Evolutionary conservation across 2,329 filamentous ascomycete species (phyloP), one percentile per base, ranked within the genome.

Genomic region (Coniochaeta ligniaria): DNA sequence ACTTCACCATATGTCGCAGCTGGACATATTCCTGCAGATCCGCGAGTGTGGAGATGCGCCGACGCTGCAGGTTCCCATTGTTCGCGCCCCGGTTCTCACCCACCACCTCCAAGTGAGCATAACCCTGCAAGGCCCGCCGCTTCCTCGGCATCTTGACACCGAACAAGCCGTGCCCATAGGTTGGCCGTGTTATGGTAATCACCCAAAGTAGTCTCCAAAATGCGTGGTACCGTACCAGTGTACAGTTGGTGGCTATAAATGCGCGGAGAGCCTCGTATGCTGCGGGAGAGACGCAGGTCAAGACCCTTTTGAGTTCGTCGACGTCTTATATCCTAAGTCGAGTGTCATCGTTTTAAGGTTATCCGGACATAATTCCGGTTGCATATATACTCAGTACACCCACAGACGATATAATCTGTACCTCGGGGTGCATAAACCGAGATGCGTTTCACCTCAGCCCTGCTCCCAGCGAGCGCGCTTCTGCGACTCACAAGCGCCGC

Each of bases 401-500:
- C 5, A 43, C 2, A 43, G 12, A 24, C 43, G 43, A 47, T 24
- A 47, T 14, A 20, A 26, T 47, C 43, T 26, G 20, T 6, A 47
- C 7, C 11, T 47, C 43, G 43, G 43, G 43, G 20, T 26, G 22
- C 12, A 47, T 47, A 22, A 26, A 26, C 43, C 43, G 59, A 38
- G 20, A 62, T 62, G 60, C 50, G 43, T 56, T 38, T 9, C 14
- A 26, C 24, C 12, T 45, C 36, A 36, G 47, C 24, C 52, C 57
- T 59, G 60, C 54, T 58, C 20, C 33, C 31, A 9, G 7, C 24
- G 12, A 56, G 33, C n/a, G 35, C 38, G 57, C 63, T 73, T 31
- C 57, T 67, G 57, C 62, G 63, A 11, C 63, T 71, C 26, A 68
- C 65, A 59, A 66, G 67, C 24, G 52, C 52, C 4, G 68, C 71